These are phyloP conservation scores for Pisolithus albus DNA, from an alignment of 768 basidiomycete species.

Conservation along the genomic window DNA sequence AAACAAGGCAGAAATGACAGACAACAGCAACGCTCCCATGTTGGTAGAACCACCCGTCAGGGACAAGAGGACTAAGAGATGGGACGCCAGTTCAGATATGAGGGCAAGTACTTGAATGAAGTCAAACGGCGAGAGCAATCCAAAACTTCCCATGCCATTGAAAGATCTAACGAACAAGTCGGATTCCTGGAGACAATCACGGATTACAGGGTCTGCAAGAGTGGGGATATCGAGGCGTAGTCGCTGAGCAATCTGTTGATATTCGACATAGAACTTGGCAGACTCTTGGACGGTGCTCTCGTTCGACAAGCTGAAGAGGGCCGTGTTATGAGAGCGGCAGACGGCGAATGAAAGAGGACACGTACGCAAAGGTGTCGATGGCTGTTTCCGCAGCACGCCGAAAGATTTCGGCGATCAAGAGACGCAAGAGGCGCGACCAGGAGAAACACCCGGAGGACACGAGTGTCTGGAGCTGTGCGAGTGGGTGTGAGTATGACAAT, in stretches of 20 bases:
- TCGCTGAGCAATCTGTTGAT: constrained; percentile 71
- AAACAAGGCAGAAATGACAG: constrained; percentile 52
- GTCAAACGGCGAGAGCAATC: constrained; percentile 74
- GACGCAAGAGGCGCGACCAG: constrained; percentile 54
- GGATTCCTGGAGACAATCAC: constrained; percentile 79
- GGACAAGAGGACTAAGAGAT: constrained; percentile 60
- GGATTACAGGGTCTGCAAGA: constrained; percentile 61
- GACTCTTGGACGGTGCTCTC: constrained; percentile 69
- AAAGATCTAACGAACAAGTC: constrained; percentile 82
- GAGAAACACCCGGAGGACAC: constrained; percentile 67
- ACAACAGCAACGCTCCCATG: constrained; percentile 51
- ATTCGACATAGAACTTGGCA: constrained; percentile 68
- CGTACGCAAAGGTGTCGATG: constrained; percentile 72
- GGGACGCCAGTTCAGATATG: constrained; percentile 63
- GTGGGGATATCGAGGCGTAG: constrained; percentile 75
- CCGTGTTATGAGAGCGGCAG: constrained; percentile 4
- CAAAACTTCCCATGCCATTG: constrained; percentile 64
- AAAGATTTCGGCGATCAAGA: constrained; percentile 56
- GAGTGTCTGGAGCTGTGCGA: constrained; percentile 55
- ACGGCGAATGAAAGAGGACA: constrained; percentile 15
- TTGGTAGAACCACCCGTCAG: constrained; percentile 51
- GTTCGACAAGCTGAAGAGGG: constrained; percentile 49
- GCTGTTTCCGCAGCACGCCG: constrained; percentile 58
- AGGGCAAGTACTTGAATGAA: constrained; percentile 68
- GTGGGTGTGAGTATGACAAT: not conserved